These are phyloP conservation scores for Pseudogymnoascus sp. DNA, from an alignment of 2,329 filamentous ascomycete species.

Conservation along the genomic window DNA sequence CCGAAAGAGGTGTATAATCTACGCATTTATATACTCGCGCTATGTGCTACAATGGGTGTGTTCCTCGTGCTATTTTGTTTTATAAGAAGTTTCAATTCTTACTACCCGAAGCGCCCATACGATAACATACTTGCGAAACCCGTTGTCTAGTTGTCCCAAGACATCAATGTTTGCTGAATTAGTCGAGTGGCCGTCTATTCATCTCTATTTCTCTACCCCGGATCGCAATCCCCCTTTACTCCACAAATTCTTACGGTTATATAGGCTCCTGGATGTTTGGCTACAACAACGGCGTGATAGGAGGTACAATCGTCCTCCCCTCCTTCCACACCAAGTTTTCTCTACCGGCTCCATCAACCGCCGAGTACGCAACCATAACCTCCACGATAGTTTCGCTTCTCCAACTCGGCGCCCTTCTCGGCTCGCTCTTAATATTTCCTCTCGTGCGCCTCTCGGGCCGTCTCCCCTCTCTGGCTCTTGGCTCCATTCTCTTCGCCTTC, in stretches of 20 bases:
- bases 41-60: constrained; percentile 11
- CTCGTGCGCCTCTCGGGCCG: constrained; percentile 17
- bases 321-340: constrained; percentile 18
- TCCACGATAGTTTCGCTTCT: constrained; percentile 25
- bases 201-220: background rate
- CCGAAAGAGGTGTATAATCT: constrained; percentile 22
- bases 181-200: background rate
- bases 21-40: constrained; percentile 21
- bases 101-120: background rate
- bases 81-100: background rate
- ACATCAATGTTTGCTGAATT: background rate
- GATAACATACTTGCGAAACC: background rate
- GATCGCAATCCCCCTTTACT: background rate
- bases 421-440: constrained; percentile 20
- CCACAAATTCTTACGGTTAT: background rate
- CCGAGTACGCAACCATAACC: constrained; percentile 19
- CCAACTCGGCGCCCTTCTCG: constrained; percentile 24
- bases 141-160: background rate
- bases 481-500: background rate
- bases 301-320: constrained; percentile 8
- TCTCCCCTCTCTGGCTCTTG: background rate
- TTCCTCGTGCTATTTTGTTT: background rate
- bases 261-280: constrained; percentile 11
- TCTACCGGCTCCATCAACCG: constrained; percentile 18
- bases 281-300: constrained; percentile 12